Percentiles rank a stretch among this genome's conserved stretches.
Conservation (phyloP, 148 eudicot species). For the Suaeda aralocaspica region DNA sequence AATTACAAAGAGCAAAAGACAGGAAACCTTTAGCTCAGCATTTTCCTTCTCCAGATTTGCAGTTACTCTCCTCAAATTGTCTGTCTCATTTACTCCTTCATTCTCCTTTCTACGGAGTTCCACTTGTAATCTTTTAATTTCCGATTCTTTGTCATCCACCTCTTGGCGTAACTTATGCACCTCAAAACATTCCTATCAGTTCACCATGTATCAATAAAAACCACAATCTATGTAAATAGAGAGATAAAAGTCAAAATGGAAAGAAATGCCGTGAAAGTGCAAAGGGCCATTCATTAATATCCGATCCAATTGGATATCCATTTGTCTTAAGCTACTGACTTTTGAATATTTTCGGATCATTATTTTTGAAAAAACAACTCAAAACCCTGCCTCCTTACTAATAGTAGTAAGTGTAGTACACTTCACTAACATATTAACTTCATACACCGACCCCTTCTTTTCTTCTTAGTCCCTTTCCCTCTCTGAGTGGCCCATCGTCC, state of each 20-base stretch:
- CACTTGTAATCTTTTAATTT: constrained; percentile 56
- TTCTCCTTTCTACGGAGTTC: constrained; percentile 50
- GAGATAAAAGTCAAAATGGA: neutral
- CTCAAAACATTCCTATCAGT: constrained; percentile 48
- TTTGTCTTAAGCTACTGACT: no score
- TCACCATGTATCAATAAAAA: constrained; percentile 6
- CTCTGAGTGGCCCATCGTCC: no score
- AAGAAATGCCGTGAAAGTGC: neutral
- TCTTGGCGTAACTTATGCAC: constrained; percentile 47
- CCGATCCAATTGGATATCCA: neutral
- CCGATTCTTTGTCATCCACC: constrained; percentile 53
- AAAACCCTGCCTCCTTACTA: no score
- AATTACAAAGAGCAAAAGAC: neutral
- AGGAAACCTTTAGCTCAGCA: constrained; percentile 55
- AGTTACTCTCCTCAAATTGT: constrained; percentile 47
- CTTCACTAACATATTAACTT: no score
- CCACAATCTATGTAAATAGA: constrained; percentile 7
- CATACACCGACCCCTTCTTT: no score
- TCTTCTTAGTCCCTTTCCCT: no score
- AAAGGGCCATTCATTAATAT: neutral
- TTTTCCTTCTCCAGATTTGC: constrained; percentile 67
- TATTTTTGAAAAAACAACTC: no score
- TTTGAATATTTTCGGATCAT: no score
- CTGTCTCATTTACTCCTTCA: constrained; percentile 39
- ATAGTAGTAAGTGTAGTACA: no score